phyloP scores from a whole-genome alignment of 2,329 filamentous ascomycete species.

The Neocucurbitaria cava region DNA sequence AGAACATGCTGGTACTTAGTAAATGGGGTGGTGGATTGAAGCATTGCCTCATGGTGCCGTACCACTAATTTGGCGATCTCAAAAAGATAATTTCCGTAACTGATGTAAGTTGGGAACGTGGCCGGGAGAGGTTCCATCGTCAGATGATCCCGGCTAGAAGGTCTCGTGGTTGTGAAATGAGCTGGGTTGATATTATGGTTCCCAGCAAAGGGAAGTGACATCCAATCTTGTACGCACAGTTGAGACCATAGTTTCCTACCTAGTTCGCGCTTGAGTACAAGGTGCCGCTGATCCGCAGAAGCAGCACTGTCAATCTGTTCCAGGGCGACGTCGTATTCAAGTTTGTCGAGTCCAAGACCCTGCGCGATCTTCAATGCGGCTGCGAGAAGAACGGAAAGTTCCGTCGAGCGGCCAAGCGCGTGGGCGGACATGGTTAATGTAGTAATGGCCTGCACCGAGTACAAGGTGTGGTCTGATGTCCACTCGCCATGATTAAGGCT shows the following conservation, averaged over 20 bases:
- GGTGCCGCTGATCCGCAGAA: not conserved
- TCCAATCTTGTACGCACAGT: conserved; percentile 53
- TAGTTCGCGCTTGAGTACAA: not conserved
- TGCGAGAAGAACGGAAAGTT: conserved; percentile 54
- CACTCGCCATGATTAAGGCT: conserved; percentile 55
- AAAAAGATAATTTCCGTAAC: conserved; percentile 47
- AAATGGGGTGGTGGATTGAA: conserved; percentile 45
- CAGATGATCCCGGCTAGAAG: conserved; percentile 42
- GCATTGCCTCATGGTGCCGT: conserved; percentile 45
- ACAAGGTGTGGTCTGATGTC: conserved; percentile 43
- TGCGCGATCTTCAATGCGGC: conserved; percentile 57
- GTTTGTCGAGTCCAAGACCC: conserved; percentile 48
- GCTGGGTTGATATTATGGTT: conserved; percentile 43
- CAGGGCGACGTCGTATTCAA: conserved; percentile 43
- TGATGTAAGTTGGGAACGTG: conserved; percentile 38
- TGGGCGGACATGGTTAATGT: conserved; percentile 57
- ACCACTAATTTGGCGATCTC: conserved; percentile 50
- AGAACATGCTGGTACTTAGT: conserved; percentile 52
- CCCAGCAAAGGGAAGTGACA: conserved; percentile 50
- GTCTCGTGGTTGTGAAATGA: not conserved
- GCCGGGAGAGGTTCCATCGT: not conserved
- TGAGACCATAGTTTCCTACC: conserved; percentile 16
- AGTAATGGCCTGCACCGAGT: conserved; percentile 54
- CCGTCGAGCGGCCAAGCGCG: conserved; percentile 55
- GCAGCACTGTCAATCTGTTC: conserved; percentile 14